Conservation (phyloP, 2,329 filamentous ascomycete genomes). For the Claviceps quebecensis region DNA sequence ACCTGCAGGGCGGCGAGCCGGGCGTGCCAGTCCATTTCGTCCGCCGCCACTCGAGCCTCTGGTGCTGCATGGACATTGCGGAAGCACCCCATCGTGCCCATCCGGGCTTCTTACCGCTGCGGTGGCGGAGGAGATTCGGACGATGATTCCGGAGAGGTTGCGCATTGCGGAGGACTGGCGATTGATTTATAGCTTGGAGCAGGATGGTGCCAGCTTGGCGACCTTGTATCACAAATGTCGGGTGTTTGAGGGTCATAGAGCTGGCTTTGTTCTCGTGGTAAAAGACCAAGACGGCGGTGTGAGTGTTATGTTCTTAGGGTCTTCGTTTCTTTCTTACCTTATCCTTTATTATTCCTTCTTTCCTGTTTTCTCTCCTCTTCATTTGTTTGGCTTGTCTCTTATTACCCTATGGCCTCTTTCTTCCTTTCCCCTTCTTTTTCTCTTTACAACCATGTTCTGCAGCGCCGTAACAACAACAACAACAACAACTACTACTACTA, state of each 20-base stretch:
- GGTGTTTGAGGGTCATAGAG: constrained; percentile 50
- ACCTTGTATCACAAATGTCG: constrained; percentile 77
- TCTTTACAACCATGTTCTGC: neutral
- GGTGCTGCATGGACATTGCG: constrained; percentile 50
- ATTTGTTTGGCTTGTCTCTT: neutral
- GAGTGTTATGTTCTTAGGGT: constrained; percentile 21
- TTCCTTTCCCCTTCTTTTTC: neutral
- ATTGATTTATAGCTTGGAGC: constrained; percentile 77
- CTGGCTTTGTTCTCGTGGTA: constrained; percentile 82
- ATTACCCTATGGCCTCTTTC: neutral
- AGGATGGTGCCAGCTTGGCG: constrained; percentile 74
- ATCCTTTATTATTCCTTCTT: neutral
- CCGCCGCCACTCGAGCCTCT: constrained; percentile 80
- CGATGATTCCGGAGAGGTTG: constrained; percentile 73
- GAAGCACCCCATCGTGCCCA: constrained; percentile 39
- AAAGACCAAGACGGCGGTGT: constrained; percentile 63
- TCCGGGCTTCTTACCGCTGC: constrained; percentile 55
- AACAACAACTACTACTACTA: too few relatives aligned
- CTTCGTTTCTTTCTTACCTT: neutral
- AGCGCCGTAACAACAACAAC: neutral
- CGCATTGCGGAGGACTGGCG: constrained; percentile 81
- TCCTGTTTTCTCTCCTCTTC: neutral
- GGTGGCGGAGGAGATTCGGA: constrained; percentile 83
- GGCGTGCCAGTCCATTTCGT: constrained; percentile 55
- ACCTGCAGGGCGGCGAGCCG: constrained; percentile 34